phyloP scores from a whole-genome alignment of 2,329 filamentous ascomycete species.

The Triangularia verruculosa region DNA sequence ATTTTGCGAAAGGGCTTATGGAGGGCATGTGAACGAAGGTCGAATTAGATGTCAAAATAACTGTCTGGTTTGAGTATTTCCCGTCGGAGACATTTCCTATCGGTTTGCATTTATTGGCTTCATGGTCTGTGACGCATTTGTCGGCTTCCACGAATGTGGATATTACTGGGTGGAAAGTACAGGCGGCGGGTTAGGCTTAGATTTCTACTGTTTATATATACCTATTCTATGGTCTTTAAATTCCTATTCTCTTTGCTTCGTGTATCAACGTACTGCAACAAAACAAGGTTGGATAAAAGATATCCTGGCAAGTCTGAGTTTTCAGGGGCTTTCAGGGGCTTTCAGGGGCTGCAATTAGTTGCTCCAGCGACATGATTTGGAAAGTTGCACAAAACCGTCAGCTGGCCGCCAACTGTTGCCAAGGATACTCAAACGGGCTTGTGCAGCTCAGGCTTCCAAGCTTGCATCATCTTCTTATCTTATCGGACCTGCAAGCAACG shows the following conservation, averaged over 20 bases:
- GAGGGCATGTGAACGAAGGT: background rate
- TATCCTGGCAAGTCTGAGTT: background rate
- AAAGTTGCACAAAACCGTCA: background rate
- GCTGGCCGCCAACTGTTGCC: background rate
- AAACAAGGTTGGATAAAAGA: background rate
- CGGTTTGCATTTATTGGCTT: background rate
- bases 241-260: background rate
- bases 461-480: slow-evolving; percentile 14
- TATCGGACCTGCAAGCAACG: slow-evolving; percentile 10
- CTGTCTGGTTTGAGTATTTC: background rate
- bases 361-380: slow-evolving; percentile 7
- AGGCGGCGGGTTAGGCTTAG: background rate
- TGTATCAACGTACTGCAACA: background rate
- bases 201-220: background rate
- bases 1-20: background rate
- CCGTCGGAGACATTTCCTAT: background rate
- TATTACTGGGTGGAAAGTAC: background rate
- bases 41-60: background rate
- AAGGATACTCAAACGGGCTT: background rate
- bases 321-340: background rate
- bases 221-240: background rate
- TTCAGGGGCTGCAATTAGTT: slow-evolving; percentile 1
- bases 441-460: background rate
- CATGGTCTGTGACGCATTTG: background rate
- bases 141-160: background rate